Evolutionary conservation across 345 rosid species (phyloP), one percentile per base, ranked within the genome.

Genomic region (Gossypium longicalyx): DNA sequence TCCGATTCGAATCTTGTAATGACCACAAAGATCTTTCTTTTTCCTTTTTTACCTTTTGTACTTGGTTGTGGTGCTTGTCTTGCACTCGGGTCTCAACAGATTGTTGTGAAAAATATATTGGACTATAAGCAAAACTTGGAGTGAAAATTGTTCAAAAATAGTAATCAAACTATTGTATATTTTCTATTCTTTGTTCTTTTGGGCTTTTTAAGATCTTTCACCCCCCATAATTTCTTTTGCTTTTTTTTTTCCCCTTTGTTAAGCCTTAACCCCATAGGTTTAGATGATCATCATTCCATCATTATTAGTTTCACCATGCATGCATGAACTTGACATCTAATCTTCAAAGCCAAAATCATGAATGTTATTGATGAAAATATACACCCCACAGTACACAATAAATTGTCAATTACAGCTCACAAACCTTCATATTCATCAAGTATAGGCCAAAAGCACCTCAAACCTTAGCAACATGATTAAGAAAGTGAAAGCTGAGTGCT

Each of bases 401-500:
- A 63, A 63, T 9, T 38, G 68, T 34, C 48, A 38, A 38, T 44
- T 49, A 44, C 70, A 20, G 20, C 23, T 19, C 53, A 12, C 70
- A 44, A 66, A 66, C 70, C 53, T 66, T 66, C 34, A 29, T 44
- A 34, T 34, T 34, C 38, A 34, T 34, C 6, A 34, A 34, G 38
- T 34, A 34, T 34, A 34, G 7, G 41, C 41, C 41, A 5, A 4
- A 34, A 34, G 41, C 41, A 34, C 41, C 52, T 48, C 17, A 48
- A 34, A 48, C 52, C 16, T 48, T 10, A 13, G 56, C 56, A 51
- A 51, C 56, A 16, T 51, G 41, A 51, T 51, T 51, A 87, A 71
- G 87, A 86, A 73, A 88, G 89, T 9, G 84, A 71, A 75, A 86
- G 87, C 72, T 77, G 74, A n/a, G 89, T 85, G 80, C 80, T 81